These are phyloP conservation scores for Barnettozyma wickerhamii DNA, from an alignment of 805 yeast genomes.

Conservation along the genomic window DNA sequence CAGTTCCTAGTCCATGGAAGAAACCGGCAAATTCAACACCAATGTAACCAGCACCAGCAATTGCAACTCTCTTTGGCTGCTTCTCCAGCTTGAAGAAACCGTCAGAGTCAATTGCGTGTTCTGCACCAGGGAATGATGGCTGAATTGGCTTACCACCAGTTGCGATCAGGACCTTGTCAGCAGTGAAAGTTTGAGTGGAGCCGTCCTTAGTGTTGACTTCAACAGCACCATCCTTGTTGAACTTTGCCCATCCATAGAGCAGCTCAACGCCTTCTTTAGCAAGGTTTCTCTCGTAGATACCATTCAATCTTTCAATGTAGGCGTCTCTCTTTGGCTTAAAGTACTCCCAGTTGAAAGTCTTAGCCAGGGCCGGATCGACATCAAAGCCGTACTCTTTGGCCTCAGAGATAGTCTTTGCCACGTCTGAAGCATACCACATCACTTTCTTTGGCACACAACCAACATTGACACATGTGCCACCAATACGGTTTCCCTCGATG, in stretches of 20 bases:
- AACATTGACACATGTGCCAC: constrained; percentile 98
- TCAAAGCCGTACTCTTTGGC: constrained; percentile 83
- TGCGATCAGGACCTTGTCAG: constrained; percentile 71
- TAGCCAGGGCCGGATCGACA: constrained; percentile 47
- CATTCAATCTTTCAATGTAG: constrained; percentile 80
- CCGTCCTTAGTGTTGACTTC: constrained; percentile 73
- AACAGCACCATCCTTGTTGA: constrained; percentile 65
- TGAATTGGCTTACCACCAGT: constrained; percentile 85
- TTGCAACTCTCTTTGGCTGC: constrained; percentile 90
- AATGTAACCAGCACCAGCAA: constrained; percentile 98
- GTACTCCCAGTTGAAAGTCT: constrained; percentile 74
- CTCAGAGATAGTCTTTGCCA: constrained; percentile 69
- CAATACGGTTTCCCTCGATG: constrained; percentile 77
- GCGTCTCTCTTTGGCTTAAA: constrained; percentile 91
- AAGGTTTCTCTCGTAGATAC: constrained; percentile 87
- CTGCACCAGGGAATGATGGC: constrained; percentile 77
- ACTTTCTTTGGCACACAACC: constrained; percentile 99
- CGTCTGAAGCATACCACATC: constrained; percentile 96
- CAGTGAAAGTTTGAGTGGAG: constrained; percentile 53
- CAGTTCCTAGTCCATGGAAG: constrained; percentile 81
- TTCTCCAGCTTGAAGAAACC: constrained; percentile 78
- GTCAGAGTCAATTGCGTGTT: constrained; percentile 81
- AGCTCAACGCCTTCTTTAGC: constrained; percentile 85
- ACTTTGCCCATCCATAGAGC: constrained; percentile 81
- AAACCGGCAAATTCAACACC: constrained; percentile 96